Evolutionary conservation across 768 basidiomycete genomes (phyloP).

Genomic region (Hericium alpestre): DNA sequence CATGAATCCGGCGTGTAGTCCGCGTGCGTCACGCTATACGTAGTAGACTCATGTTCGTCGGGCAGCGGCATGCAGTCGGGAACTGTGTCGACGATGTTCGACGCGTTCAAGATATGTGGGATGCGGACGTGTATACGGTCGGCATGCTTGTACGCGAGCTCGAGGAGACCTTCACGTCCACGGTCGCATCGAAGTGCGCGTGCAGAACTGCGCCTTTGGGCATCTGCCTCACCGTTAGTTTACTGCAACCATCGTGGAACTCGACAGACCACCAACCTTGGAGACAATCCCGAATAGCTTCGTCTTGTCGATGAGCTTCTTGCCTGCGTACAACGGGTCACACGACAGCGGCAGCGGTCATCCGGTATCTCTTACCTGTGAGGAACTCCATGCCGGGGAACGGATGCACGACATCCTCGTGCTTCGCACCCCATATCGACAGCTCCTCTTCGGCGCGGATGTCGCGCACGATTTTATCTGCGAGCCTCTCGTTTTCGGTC

Average conservation of each 20-base stretch:
- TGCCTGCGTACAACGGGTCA: not conserved
- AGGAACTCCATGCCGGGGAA: constrained; percentile 77
- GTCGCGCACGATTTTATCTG: constrained; percentile 44
- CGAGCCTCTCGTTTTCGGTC: constrained; percentile 33
- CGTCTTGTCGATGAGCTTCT: constrained; percentile 44
- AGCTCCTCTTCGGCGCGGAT: constrained; percentile 45
- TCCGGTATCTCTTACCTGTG: constrained; percentile 34
- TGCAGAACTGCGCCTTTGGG: constrained; percentile 74
- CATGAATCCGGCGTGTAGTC: constrained; percentile 37
- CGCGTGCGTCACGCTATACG: constrained; percentile 27
- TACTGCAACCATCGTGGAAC: not conserved
- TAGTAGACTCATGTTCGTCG: constrained; percentile 14
- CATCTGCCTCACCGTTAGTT: constrained; percentile 36
- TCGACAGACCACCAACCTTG: constrained; percentile 31
- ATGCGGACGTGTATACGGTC: constrained; percentile 47
- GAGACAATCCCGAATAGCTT: constrained; percentile 49
- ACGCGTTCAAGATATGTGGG: constrained; percentile 26
- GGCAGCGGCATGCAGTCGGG: constrained; percentile 49
- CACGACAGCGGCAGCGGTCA: not conserved
- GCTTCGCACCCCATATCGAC: constrained; percentile 49
- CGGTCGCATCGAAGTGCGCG: constrained; percentile 65
- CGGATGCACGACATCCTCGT: constrained; percentile 43
- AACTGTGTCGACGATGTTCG: constrained; percentile 30
- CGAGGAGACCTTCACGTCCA: constrained; percentile 43
- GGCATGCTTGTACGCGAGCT: constrained; percentile 44